Percentiles rank a stretch among this genome's conserved stretches.
Conservation (phyloP, 495 filamentous ascomycete genomes). For the Aspergillus biplanus region DNA sequence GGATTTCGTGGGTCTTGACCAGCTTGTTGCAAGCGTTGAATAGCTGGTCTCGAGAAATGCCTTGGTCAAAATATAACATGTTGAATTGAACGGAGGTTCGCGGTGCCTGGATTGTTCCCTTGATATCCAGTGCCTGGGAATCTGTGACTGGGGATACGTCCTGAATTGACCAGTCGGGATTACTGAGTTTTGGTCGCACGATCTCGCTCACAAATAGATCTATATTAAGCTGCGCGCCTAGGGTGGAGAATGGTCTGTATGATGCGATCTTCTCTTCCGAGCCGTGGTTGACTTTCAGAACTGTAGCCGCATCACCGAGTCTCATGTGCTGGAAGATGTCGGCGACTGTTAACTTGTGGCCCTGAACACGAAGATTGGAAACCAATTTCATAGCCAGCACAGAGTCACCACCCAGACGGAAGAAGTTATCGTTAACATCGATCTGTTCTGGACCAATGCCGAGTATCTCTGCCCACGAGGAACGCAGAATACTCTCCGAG, state of each 20-base stretch:
- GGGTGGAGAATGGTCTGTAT: conserved; percentile 42
- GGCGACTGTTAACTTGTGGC: conserved; percentile 41
- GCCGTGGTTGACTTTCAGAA: conserved; percentile 32
- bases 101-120: conserved; percentile 52
- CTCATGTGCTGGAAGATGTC: conserved; percentile 54
- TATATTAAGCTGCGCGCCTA: conserved; percentile 33
- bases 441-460: conserved; percentile 38
- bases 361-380: conserved; percentile 37
- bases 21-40: conserved; percentile 42
- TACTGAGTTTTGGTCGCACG: conserved; percentile 35
- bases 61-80: conserved; percentile 41
- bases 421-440: conserved; percentile 51
- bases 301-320: conserved; percentile 40
- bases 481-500: conserved; percentile 43
- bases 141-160: conserved; percentile 41
- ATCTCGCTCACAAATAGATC: conserved; percentile 31
- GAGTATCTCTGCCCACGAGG: conserved; percentile 51
- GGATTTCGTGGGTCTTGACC: conserved; percentile 59
- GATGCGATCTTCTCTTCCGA: conserved; percentile 18
- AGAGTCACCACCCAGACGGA: conserved; percentile 52
- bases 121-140: conserved; percentile 52
- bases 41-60: conserved; percentile 35
- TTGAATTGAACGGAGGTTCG: conserved; percentile 51
- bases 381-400: conserved; percentile 52
- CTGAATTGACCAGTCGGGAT: conserved; percentile 35